phyloP scores from a whole-genome alignment of 2,329 filamentous ascomycete genomes.

The Arachnomyces sp. region DNA sequence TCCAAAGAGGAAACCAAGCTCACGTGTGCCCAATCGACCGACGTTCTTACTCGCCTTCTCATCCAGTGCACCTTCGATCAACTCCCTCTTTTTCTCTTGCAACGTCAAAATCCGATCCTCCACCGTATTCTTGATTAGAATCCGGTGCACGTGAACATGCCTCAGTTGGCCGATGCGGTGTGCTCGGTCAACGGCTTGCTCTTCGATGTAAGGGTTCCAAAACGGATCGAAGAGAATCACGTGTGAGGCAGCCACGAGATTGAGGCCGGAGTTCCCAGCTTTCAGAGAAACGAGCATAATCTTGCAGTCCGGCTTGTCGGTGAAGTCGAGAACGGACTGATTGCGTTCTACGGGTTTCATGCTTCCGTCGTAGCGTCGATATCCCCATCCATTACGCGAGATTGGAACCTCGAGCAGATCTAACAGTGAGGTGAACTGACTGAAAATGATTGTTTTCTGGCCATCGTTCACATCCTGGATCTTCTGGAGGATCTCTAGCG shows the following conservation, averaged over 20 bases:
- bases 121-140: conserved; percentile 69
- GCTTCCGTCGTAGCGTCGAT: conserved; percentile 67
- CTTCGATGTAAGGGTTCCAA: conserved; percentile 91
- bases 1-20: conserved; percentile 64
- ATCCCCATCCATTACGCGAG: conserved; percentile 48
- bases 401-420: conserved; percentile 71
- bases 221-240: conserved; percentile 90
- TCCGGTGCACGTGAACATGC: conserved; percentile 69
- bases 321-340: conserved; percentile 60
- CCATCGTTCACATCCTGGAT: conserved; percentile 44
- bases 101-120: conserved; percentile 78
- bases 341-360: conserved; percentile 63
- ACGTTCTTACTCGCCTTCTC: conserved; percentile 63
- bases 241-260: conserved; percentile 72
- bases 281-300: conserved; percentile 74
- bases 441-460: conserved; percentile 77
- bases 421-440: conserved; percentile 70
- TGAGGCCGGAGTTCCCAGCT: conserved; percentile 78
- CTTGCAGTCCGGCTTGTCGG: conserved; percentile 51
- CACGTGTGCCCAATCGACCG: conserved; percentile 56
- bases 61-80: conserved; percentile 74
- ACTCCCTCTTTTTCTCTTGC: conserved; percentile 67
- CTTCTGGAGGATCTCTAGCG: conserved; percentile 54
- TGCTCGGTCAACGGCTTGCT: conserved; percentile 83
- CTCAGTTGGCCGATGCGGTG: conserved; percentile 76